Conservation (phyloP, 352 stramenopile species). For the Phytophthora nicotianae region DNA sequence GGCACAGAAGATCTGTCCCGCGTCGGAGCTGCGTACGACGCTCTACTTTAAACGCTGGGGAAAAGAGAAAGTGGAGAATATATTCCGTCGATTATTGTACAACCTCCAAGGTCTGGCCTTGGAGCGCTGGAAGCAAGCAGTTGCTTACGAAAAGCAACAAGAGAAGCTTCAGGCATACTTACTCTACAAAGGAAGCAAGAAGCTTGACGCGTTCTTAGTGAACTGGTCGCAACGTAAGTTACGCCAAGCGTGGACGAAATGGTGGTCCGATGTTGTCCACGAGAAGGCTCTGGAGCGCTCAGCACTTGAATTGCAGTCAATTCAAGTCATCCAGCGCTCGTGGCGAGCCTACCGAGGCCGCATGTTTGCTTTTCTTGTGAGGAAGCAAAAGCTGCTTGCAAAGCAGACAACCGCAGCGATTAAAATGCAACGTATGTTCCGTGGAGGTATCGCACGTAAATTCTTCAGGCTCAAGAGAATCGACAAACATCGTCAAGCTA, state of each 20-base stretch:
- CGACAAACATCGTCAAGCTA: constrained; percentile 41
- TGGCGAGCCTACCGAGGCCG: constrained; percentile 56
- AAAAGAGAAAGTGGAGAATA: constrained; percentile 73
- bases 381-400: constrained; percentile 45
- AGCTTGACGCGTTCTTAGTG: constrained; percentile 68
- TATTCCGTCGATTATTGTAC: constrained; percentile 72
- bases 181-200: constrained; percentile 82
- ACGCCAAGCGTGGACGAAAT: constrained; percentile 70
- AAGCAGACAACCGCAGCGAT: constrained; percentile 45
- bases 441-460: constrained; percentile 58
- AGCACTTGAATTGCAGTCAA: constrained; percentile 53
- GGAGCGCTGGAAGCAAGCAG: constrained; percentile 53
- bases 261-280: constrained; percentile 60
- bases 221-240: constrained; percentile 78
- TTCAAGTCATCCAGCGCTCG: constrained; percentile 63
- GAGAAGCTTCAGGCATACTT: constrained; percentile 76
- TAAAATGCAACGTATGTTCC: constrained; percentile 69
- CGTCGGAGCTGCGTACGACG: constrained; percentile 63
- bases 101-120: constrained; percentile 73
- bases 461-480: constrained; percentile 67
- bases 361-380: constrained; percentile 52
- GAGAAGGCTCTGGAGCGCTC: constrained; percentile 58
- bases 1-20: constrained; percentile 72
- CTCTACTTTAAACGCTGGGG: constrained; percentile 87
- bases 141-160: constrained; percentile 69